Evolutionary conservation across 176 grass and related monocot species (phyloP).

Genomic region (Musa beccarii): DNA sequence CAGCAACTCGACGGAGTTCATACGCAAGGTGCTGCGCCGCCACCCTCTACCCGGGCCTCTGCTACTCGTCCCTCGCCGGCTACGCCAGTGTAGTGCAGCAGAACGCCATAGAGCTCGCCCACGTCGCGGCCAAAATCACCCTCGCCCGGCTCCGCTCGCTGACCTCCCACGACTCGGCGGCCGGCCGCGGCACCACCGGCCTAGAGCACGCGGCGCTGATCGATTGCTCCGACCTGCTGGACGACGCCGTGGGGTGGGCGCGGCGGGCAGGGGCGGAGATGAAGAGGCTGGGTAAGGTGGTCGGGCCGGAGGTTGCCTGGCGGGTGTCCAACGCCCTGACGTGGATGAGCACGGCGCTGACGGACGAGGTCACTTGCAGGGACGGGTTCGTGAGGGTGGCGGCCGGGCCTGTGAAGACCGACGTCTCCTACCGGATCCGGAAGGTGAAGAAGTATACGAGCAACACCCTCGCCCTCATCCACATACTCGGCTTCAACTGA

Average conservation of each 20-base stretch:
- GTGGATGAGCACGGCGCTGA: conserved; percentile 59
- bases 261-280: conserved; percentile 22
- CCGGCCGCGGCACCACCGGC: neutral
- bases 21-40: conserved; percentile 24
- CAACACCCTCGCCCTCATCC: conserved; percentile 1
- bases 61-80: conserved; percentile 37
- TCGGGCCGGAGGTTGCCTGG: conserved; percentile 29
- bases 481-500: neutral
- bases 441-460: neutral
- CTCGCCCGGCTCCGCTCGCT: conserved; percentile 16
- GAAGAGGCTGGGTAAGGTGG: conserved; percentile 1
- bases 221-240: conserved; percentile 26
- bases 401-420: neutral
- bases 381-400: conserved; percentile 23
- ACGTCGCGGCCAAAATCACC: conserved; percentile 31
- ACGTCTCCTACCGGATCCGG: neutral
- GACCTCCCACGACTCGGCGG: conserved; percentile 16
- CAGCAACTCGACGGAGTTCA: conserved; percentile 12
- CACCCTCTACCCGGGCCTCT: conserved; percentile 24
- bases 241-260: conserved; percentile 26
- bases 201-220: conserved; percentile 5
- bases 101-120: conserved; percentile 34
- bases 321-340: conserved; percentile 46
- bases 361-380: conserved; percentile 45
- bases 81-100: conserved; percentile 28